Evolutionary conservation across 1,284 basidiomycete genomes (phyloP).

Genomic region (Austroboletus sp.): DNA sequence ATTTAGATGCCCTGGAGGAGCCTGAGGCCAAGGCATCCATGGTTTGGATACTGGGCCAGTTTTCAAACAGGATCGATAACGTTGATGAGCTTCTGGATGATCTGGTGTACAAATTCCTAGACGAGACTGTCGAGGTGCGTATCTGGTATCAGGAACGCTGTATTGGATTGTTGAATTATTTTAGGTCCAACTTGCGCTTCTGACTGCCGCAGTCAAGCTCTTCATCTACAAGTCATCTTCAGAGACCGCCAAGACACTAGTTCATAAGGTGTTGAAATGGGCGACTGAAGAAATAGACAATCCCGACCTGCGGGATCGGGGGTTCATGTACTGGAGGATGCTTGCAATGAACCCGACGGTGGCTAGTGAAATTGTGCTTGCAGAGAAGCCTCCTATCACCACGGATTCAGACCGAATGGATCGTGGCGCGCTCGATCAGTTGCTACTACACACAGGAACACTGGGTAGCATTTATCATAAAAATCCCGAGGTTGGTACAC

Average conservation of each 20-base stretch:
- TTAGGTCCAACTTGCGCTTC: constrained; percentile 89
- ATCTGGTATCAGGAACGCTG: neutral
- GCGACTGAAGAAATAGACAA: constrained; percentile 97
- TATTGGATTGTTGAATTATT: neutral
- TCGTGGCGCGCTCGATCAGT: constrained; percentile 85
- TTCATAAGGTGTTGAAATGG: constrained; percentile 94
- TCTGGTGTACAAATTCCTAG: constrained; percentile 84
- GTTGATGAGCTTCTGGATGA: constrained; percentile 93
- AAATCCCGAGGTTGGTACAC: constrained; percentile 67
- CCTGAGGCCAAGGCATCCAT: constrained; percentile 94
- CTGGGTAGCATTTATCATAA: constrained; percentile 83
- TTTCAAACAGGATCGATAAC: constrained; percentile 93
- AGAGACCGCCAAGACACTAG: constrained; percentile 81
- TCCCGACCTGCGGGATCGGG: constrained; percentile 92
- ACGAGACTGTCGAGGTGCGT: constrained; percentile 84
- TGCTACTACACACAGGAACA: constrained; percentile 76
- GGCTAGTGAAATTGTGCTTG: constrained; percentile 87
- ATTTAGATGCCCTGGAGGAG: constrained; percentile 89
- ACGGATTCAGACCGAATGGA: constrained; percentile 98
- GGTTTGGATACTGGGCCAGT: constrained; percentile 98
- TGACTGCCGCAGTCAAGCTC: constrained; percentile 94
- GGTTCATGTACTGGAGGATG: constrained; percentile 99
- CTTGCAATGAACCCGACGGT: constrained; percentile 88
- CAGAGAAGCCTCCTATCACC: constrained; percentile 93
- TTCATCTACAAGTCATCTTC: constrained; percentile 88